Conservation (phyloP, 2,329 filamentous ascomycete species). For the Venturia aucupariae region DNA sequence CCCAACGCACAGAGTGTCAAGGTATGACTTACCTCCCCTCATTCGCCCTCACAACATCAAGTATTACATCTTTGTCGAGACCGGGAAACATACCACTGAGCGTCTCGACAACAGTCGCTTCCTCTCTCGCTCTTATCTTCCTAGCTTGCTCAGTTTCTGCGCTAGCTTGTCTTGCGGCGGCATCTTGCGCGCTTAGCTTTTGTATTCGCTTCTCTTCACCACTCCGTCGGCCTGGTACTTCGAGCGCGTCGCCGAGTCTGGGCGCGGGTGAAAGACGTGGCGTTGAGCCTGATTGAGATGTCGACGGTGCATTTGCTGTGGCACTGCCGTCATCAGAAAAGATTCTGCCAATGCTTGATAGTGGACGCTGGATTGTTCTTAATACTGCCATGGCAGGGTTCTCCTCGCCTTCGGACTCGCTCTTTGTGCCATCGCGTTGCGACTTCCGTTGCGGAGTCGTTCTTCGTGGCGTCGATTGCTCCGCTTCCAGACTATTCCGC, state of each 20-base stretch:
- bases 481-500: constrained; percentile 50
- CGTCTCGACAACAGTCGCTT: constrained; percentile 86
- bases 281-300: constrained; percentile 5
- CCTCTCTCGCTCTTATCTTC: constrained; percentile 72
- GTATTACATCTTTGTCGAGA: constrained; percentile 86
- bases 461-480: constrained; percentile 47
- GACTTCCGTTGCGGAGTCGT: constrained; percentile 48
- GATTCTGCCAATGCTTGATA: constrained; percentile 88
- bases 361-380: constrained; percentile 79
- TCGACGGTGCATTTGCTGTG: constrained; percentile 19
- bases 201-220: constrained; percentile 27
- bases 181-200: constrained; percentile 66
- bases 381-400: constrained; percentile 74
- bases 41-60: constrained; percentile 92
- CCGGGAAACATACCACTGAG: constrained; percentile 95
- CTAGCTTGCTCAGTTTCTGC: constrained; percentile 83
- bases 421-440: constrained; percentile 24
- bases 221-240: constrained; percentile 9
- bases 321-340: constrained; percentile 61
- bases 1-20: not conserved
- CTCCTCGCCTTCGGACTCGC: constrained; percentile 40
- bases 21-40: constrained; percentile 66
- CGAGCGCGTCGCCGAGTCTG: constrained; percentile 11
- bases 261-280: constrained; percentile 17
- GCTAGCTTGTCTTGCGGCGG: constrained; percentile 81